A percentile compares a stretch with the other conserved stretches of the same genome.
Conservation (phyloP, 331 rosid genomes). For the Cucumis variabilis region DNA sequence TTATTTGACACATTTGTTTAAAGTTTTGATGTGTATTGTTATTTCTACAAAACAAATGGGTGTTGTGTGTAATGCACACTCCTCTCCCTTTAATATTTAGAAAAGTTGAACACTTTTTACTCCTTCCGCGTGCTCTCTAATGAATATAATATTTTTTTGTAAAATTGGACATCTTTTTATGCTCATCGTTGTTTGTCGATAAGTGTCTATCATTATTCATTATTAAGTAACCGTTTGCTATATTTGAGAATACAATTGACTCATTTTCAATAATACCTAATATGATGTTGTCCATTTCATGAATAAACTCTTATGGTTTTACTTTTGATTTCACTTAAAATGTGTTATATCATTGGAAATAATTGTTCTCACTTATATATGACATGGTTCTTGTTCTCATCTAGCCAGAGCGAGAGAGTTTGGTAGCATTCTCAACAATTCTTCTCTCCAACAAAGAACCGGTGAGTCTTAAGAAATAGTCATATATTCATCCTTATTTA, state of each 20-base stretch:
- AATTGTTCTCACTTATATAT: too few species aligned
- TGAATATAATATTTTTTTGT: background rate
- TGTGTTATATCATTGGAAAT: too few species aligned
- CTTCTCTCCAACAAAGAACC: background rate
- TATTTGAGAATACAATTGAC: too few species aligned
- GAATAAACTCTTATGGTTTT: background rate
- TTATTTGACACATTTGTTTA: background rate
- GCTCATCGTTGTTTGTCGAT: too few species aligned
- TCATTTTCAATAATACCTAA: too few species aligned
- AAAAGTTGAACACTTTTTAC: background rate
- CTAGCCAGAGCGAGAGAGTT: background rate
- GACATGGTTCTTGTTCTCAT: too few species aligned
- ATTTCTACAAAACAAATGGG: background rate
- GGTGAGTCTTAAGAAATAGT: too few species aligned
- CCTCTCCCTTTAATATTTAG: background rate
- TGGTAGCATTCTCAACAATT: background rate
- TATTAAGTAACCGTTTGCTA: too few species aligned
- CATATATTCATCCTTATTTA: too few species aligned
- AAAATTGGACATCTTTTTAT: too few species aligned
- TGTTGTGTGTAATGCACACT: slow-evolving; percentile 22
- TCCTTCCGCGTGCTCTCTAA: background rate
- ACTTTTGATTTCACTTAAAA: background rate
- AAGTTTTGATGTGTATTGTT: background rate
- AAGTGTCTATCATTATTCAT: background rate
- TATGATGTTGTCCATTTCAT: background rate